Conservation (phyloP, 768 basidiomycete genomes). For the Russula abietina region DNA sequence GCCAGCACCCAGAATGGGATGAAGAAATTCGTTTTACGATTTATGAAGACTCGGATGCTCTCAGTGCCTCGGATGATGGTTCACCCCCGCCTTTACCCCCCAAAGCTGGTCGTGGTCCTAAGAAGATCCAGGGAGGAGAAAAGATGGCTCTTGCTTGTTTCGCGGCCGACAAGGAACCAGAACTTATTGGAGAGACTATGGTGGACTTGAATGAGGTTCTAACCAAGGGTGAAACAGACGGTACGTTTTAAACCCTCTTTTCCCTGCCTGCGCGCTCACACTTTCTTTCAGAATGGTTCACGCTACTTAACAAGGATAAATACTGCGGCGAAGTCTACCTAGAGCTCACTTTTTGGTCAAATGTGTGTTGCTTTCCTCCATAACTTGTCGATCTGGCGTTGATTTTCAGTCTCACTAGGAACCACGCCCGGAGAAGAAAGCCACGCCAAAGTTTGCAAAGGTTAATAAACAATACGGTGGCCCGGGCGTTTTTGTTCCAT, state of each 20-base stretch:
- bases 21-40: slow-evolving; percentile 93
- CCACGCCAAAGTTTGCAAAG: slow-evolving; percentile 43
- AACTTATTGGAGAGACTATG: slow-evolving; percentile 85
- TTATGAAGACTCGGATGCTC: slow-evolving; percentile 58
- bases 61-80: slow-evolving; percentile 19
- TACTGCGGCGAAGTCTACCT: slow-evolving; percentile 95
- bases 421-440: slow-evolving; percentile 69
- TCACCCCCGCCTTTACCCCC: slow-evolving; percentile 67
- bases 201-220: slow-evolving; percentile 87
- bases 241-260: slow-evolving; percentile 40
- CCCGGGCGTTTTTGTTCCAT: slow-evolving; percentile 66
- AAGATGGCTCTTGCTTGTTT: slow-evolving; percentile 80
- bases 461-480: slow-evolving; percentile 66
- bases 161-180: slow-evolving; percentile 95
- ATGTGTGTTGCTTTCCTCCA: slow-evolving; percentile 46
- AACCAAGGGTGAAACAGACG: slow-evolving; percentile 95
- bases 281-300: slow-evolving; percentile 80
- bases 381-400: neutral
- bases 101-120: slow-evolving; percentile 40
- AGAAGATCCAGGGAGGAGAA: slow-evolving; percentile 63
- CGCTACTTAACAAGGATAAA: slow-evolving; percentile 81
- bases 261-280: slow-evolving; percentile 18
- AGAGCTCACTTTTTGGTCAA: slow-evolving; percentile 96
- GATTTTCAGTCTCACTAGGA: slow-evolving; percentile 43
- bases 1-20: slow-evolving; percentile 99